Percentiles rank a stretch among this genome's conserved stretches.
Evolutionary conservation across 257 asterid genomes (phyloP).

Genomic region (Gardenia jasminoides): DNA sequence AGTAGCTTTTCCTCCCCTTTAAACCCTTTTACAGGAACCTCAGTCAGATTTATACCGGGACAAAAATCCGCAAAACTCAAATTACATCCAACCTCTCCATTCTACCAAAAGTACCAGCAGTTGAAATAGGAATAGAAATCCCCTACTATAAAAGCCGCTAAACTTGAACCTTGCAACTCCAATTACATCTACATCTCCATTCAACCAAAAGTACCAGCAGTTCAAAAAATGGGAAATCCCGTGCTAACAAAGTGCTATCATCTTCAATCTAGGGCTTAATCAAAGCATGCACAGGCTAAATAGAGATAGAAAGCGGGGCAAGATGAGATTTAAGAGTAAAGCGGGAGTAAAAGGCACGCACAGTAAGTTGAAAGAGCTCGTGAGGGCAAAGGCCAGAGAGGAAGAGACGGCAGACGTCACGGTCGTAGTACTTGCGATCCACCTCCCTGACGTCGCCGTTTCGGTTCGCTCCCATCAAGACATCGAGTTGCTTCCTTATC

Average conservation of each 20-base stretch:
- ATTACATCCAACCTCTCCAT: too few relatives aligned
- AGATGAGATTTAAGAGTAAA: neutral
- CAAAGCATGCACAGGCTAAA: neutral
- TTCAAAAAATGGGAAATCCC: neutral
- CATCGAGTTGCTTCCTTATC: conserved; percentile 87
- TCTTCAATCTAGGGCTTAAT: neutral
- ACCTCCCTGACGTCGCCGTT: conserved; percentile 84
- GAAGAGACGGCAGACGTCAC: conserved; percentile 90
- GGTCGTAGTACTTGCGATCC: conserved; percentile 82
- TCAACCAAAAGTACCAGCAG: neutral
- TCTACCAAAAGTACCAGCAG: too few relatives aligned
- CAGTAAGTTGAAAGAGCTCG: conserved; percentile 91
- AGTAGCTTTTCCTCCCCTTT: neutral
- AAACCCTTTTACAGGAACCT: neutral
- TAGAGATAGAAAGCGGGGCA: too few relatives aligned
- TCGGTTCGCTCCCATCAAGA: conserved; percentile 88
- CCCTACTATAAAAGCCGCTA: too few relatives aligned
- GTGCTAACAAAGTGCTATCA: neutral
- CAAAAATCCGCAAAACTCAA: neutral
- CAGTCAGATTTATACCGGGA: neutral
- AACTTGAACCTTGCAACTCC: too few relatives aligned
- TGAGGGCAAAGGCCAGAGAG: conserved; percentile 94
- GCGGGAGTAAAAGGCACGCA: conserved; percentile 19
- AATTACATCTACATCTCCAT: neutral
- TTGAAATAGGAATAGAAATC: too few relatives aligned